Conservation (phyloP, 495 filamentous ascomycete genomes). For the Neurospora tetraspora region DNA sequence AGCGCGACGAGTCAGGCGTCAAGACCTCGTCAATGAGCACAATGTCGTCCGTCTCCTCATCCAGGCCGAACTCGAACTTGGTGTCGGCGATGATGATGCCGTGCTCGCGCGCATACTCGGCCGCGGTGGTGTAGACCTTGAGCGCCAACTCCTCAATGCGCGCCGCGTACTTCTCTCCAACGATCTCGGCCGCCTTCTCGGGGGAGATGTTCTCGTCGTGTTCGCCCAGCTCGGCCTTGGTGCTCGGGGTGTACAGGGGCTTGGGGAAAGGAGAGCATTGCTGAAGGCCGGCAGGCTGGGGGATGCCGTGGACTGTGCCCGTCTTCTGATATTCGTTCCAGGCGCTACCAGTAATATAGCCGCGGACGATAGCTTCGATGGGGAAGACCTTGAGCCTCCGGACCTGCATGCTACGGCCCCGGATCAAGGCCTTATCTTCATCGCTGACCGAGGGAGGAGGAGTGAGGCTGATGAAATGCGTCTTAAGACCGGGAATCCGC, state of each 20-base stretch:
- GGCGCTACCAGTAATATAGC: slow-evolving; percentile 88
- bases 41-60: slow-evolving; percentile 63
- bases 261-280: slow-evolving; percentile 62
- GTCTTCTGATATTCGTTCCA: slow-evolving; percentile 66
- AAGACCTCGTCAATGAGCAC: slow-evolving; percentile 88
- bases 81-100: slow-evolving; percentile 80
- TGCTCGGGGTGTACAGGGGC: slow-evolving; percentile 81
- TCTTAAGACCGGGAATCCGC: slow-evolving; percentile 55
- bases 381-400: slow-evolving; percentile 68
- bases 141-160: slow-evolving; percentile 65
- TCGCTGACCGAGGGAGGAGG: slow-evolving; percentile 47
- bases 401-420: slow-evolving; percentile 73
- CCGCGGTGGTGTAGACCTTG: slow-evolving; percentile 60
- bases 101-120: slow-evolving; percentile 60
- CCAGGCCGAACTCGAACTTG: slow-evolving; percentile 54
- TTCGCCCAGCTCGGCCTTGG: slow-evolving; percentile 75
- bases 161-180: slow-evolving; percentile 66
- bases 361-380: slow-evolving; percentile 80
- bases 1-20: slow-evolving; percentile 74
- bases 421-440: slow-evolving; percentile 36
- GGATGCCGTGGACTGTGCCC: slow-evolving; percentile 75
- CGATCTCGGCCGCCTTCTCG: slow-evolving; percentile 53
- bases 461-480: slow-evolving; percentile 64
- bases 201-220: slow-evolving; percentile 90
- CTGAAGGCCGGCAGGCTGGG: slow-evolving; percentile 52